Evolutionary conservation across 331 rosid genomes (phyloP).

Genomic region (Dryas integrifolia): DNA sequence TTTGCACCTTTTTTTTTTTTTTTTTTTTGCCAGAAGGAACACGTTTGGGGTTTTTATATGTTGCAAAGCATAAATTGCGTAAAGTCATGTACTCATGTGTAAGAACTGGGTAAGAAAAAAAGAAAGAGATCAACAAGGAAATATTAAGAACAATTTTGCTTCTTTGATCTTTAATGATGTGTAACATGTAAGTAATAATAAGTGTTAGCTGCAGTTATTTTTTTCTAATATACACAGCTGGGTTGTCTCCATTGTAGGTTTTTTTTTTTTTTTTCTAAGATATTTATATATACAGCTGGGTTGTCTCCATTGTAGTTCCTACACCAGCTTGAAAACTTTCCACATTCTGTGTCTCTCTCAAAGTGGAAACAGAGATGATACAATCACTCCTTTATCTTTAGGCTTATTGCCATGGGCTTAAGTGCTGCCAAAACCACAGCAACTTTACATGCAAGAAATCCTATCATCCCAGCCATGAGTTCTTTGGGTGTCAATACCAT

Average conservation of each 20-base stretch:
- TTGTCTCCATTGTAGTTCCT: not conserved
- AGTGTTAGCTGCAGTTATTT: not conserved
- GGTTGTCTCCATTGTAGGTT: not conserved
- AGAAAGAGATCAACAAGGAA: not conserved
- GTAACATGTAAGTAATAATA: not conserved
- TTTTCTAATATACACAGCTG: not conserved
- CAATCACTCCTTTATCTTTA: conserved; percentile 45
- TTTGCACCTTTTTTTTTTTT: not conserved
- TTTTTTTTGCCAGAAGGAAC: not conserved
- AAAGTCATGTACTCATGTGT: too few species aligned
- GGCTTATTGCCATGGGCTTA: conserved; percentile 52
- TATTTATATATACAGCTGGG: not conserved
- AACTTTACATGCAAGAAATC: conserved; percentile 75
- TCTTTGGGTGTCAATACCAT: conserved; percentile 50
- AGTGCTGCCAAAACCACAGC: conserved; percentile 81
- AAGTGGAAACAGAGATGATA: conserved; percentile 8
- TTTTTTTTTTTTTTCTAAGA: not conserved
- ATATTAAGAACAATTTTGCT: not conserved
- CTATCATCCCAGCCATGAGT: conserved; percentile 67
- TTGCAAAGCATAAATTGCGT: too few species aligned
- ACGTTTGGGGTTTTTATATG: too few species aligned
- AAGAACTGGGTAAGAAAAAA: not conserved
- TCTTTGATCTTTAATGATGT: conserved; percentile 1
- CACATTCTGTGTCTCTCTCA: not conserved
- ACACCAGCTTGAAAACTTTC: not conserved